Base-by-base conservation (phyloP, 73 alveolate species). In the Paramecium sexaurelia region DNA sequence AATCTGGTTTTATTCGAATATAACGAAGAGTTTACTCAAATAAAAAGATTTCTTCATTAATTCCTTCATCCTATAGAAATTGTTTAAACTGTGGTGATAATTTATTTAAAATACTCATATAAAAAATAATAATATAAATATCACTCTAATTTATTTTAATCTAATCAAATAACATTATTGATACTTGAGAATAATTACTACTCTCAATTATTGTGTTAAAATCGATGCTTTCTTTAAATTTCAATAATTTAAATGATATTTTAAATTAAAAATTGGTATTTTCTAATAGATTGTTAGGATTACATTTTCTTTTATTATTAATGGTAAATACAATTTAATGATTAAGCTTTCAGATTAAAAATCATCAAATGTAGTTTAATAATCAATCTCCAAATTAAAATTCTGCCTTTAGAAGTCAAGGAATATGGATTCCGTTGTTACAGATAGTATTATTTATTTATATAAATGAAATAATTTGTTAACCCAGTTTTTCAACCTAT, bases 1-100 rank as follows among this genome's bases (percentile, higher is more conserved):
- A 20, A 20, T 86, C 87, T 8, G 93, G 93, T 9, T 86, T 86
- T 1, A 86, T 55, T 36, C 93, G 69, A 15, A 86, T 39, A 7
- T 86, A 86, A 13, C 93, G 69, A 19, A 75, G 75, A 1, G 85
- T 61, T 37, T 86, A 39, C 10, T 86, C 93, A 61, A 61, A 26
- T 27, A 55, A 61, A 36, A 73, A 73, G 33, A 73, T 73, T 73
- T 73, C 32, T 8, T 33, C 66, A 33, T 73, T 32, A 15, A 73
- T 73, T 5, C 87, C 87, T 73, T 73, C 55, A 5, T 33, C 55
- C 5, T 15, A 20, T 13, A 73, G 56, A 36, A 73, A 73, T 73
- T 73, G 9, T 11, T 17, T 73, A 73, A 73, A 73, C 35, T 73
- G 56, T 20, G 55, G 57, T 22, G 85, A 35, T 68, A 27, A 68